These are phyloP conservation scores for Ascochyta clinopodiicola DNA, from an alignment of 2,329 filamentous ascomycete species.

Conservation along the genomic window DNA sequence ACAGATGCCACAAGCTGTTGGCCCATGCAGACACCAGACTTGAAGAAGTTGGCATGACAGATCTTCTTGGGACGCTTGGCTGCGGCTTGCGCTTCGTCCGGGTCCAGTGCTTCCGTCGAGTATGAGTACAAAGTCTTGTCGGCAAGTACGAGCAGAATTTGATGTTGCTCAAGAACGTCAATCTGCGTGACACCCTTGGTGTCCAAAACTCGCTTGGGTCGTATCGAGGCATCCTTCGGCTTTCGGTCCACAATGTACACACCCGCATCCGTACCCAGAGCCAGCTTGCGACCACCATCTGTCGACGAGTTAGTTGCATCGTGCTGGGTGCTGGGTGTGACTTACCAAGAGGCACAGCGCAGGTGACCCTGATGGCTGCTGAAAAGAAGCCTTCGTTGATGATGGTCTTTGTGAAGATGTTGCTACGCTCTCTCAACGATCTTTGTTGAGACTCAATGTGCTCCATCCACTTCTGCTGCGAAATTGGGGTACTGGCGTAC, in stretches of 20 bases:
- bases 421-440: constrained; percentile 77
- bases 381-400: constrained; percentile 91
- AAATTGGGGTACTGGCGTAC: constrained; percentile 83
- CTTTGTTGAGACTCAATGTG: constrained; percentile 91
- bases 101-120: constrained; percentile 83
- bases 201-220: constrained; percentile 85
- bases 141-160: constrained; percentile 85
- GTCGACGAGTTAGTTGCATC: constrained; percentile 30
- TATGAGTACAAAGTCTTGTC: constrained; percentile 95
- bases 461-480: constrained; percentile 96
- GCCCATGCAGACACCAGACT: constrained; percentile 91
- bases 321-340: constrained; percentile 11
- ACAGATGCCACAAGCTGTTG: constrained; percentile 95
- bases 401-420: constrained; percentile 72
- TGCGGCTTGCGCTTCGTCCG: constrained; percentile 74
- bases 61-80: constrained; percentile 94
- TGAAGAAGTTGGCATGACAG: constrained; percentile 98
- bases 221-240: constrained; percentile 75
- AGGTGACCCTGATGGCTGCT: constrained; percentile 87
- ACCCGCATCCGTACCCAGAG: constrained; percentile 92
- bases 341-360: constrained; percentile 88
- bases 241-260: constrained; percentile 92
- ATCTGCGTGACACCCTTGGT: constrained; percentile 89
- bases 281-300: constrained; percentile 94
- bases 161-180: constrained; percentile 94